Conservation (phyloP, 2,329 filamentous ascomycete genomes). For the Xylariaceae sp. region DNA sequence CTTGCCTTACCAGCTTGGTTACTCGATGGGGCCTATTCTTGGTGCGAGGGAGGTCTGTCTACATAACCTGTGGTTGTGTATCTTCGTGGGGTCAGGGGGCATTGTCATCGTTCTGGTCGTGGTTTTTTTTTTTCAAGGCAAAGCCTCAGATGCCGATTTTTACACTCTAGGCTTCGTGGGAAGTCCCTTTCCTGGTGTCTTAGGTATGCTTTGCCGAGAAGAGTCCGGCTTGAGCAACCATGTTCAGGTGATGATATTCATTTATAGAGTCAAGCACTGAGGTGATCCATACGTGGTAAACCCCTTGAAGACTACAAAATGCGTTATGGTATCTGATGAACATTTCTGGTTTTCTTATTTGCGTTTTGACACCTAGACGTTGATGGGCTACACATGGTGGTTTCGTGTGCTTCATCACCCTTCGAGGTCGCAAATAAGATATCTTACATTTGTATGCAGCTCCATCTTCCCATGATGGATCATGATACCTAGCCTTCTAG, state of each 20-base stretch:
- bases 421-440: not conserved
- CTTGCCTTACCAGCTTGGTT: constrained; percentile 54
- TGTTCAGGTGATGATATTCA: constrained; percentile 83
- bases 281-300: constrained; percentile 42
- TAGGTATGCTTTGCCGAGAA: constrained; percentile 16
- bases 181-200: constrained; percentile 21
- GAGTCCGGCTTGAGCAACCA: constrained; percentile 6
- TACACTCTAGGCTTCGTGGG: constrained; percentile 34
- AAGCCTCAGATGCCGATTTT: constrained; percentile 26
- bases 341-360: constrained; percentile 5
- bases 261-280: constrained; percentile 99
- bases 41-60: constrained; percentile 74
- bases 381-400: not conserved
- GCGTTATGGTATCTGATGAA: constrained; percentile 48
- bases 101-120: not conserved
- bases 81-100: constrained; percentile 26
- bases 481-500: constrained; percentile 3
- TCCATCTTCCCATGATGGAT: constrained; percentile 8
- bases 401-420: not conserved
- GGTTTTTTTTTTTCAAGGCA: constrained; percentile 3
- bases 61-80: constrained; percentile 37
- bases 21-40: constrained; percentile 99
- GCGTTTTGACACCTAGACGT: not conserved
- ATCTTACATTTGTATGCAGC: not conserved
- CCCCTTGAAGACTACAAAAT: constrained; percentile 42